Base-by-base conservation (phyloP, 2,329 filamentous ascomycete genomes). In the Penicillium rolfsii region DNA sequence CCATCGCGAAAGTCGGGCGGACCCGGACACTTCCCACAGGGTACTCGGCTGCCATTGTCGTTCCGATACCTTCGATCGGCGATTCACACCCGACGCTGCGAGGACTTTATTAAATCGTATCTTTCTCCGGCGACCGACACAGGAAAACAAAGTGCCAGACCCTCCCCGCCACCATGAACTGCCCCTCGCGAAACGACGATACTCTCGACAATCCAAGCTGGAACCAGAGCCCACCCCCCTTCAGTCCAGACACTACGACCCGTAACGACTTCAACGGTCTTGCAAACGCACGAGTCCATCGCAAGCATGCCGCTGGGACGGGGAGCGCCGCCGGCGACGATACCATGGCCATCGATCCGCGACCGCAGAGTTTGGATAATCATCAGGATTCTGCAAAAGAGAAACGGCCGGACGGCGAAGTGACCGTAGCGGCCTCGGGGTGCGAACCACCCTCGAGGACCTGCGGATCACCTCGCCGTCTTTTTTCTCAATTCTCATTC, bases 181-280 rank as follows among this genome's bases (percentile, higher is more conserved):
- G 86, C 72, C 86, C 87, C 59, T 88, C 86, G 5, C 80, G 85
- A 66, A 85, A 81, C 35, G 86, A 89, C 62, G 81, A 85, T 59
- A 78, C 81, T 33, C 73, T 81, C 53, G 77, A 80, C 52, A 81
- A 84, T 55, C 80, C 81, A 24, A 80, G 79, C 56, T 87, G 82
- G 77, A 89, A 89, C 69, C 87, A 89, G 74, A 88, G 80, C 64
- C 87, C 87, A 0, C 78, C 82, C 58, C 77, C 79, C 2, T 75
- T 89, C 58, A 83, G 82, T 60, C 80, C 81, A n/a, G 86, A 88
- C 70, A 77, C 82, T 36, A 89, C 86, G 2, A 89, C 86, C 5
- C 79, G 84, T 59, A 83, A 84, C 65, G 86, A 89, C 68, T 76
- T 89, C 59, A 86, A 86, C 71, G 83, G 84, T 35, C 81, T 87